Evolutionary conservation across 495 filamentous ascomycete species (phyloP).

Genomic region (Daldinia concentrica): DNA sequence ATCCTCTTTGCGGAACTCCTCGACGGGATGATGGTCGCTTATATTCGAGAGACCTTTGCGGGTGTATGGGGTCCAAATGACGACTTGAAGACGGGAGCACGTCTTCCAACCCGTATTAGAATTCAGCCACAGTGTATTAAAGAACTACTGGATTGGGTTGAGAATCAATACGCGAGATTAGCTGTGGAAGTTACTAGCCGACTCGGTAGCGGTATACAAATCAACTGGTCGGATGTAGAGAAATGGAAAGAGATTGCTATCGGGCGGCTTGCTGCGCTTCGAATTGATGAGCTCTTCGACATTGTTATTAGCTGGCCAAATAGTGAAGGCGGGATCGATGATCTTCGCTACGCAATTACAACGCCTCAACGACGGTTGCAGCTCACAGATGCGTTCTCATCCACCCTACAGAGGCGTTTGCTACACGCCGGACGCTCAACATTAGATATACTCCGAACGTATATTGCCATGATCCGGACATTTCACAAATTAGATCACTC

Average conservation of each 20-base stretch:
- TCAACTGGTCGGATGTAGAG: conserved; percentile 69
- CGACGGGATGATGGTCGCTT: conserved; percentile 72
- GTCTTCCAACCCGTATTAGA: conserved; percentile 13
- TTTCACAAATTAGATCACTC: conserved; percentile 91
- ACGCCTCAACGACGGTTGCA: conserved; percentile 65
- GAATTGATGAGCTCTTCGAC: conserved; percentile 86
- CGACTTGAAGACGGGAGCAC: conserved; percentile 37
- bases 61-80: conserved; percentile 60
- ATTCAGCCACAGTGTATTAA: conserved; percentile 61
- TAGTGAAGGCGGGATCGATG: conserved; percentile 83
- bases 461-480: conserved; percentile 90
- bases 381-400: conserved; percentile 77
- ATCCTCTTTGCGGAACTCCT: conserved; percentile 79
- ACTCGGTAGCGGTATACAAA: conserved; percentile 46
- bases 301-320: conserved; percentile 86
- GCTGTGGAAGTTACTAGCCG: conserved; percentile 67
- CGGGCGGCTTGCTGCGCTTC: conserved; percentile 77
- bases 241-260: conserved; percentile 85
- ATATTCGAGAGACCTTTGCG: conserved; percentile 68
- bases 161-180: conserved; percentile 73
- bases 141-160: conserved; percentile 74
- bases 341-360: conserved; percentile 66
- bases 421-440: conserved; percentile 91
- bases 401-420: conserved; percentile 72
- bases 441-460: conserved; percentile 84